Percentiles rank a stretch among this genome's conserved stretches.
These are phyloP conservation scores for Aspergillus nanangensis DNA, from an alignment of 495 filamentous ascomycete species.

Conservation along the genomic window DNA sequence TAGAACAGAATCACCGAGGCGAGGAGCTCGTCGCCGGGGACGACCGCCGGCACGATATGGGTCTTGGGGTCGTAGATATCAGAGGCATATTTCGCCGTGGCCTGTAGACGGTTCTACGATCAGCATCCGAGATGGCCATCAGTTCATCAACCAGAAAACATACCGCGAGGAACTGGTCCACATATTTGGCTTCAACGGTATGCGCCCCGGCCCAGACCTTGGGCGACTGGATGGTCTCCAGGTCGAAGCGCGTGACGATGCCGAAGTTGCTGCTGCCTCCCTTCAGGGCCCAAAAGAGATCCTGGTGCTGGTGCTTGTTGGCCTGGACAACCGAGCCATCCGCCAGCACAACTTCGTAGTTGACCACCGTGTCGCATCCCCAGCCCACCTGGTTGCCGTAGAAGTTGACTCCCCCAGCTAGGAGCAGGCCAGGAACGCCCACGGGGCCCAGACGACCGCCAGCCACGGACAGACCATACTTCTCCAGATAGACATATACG, in stretches of 20 bases:
- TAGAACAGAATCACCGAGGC: slow-evolving; percentile 36
- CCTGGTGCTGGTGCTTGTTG: slow-evolving; percentile 43
- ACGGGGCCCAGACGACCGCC: slow-evolving; percentile 53
- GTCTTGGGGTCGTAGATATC: slow-evolving; percentile 29
- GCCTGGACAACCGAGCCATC: slow-evolving; percentile 52
- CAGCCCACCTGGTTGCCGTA: slow-evolving; percentile 44
- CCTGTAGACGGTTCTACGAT: slow-evolving; percentile 8
- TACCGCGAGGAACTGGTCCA: slow-evolving; percentile 28
- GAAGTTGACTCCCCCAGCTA: slow-evolving; percentile 52
- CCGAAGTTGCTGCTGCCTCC: slow-evolving; percentile 54
- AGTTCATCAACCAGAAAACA: too few species aligned
- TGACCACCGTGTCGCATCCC: slow-evolving; percentile 45
- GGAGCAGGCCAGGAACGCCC: slow-evolving; percentile 43
- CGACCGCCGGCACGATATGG: slow-evolving; percentile 29
- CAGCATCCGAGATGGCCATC: too few species aligned
- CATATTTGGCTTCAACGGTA: slow-evolving; percentile 23
- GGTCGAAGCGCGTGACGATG: slow-evolving; percentile 45
- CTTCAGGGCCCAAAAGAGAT: slow-evolving; percentile 59
- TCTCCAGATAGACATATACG: slow-evolving; percentile 46
- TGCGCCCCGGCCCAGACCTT: slow-evolving; percentile 41
- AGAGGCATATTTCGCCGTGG: slow-evolving; percentile 24
- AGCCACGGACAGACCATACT: slow-evolving; percentile 40
- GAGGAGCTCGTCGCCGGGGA: slow-evolving; percentile 21
- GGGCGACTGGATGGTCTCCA: slow-evolving; percentile 45
- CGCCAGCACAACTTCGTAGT: slow-evolving; percentile 57